Base-by-base conservation (phyloP, 2,329 filamentous ascomycete genomes). In the Macrophomina tecta region DNA sequence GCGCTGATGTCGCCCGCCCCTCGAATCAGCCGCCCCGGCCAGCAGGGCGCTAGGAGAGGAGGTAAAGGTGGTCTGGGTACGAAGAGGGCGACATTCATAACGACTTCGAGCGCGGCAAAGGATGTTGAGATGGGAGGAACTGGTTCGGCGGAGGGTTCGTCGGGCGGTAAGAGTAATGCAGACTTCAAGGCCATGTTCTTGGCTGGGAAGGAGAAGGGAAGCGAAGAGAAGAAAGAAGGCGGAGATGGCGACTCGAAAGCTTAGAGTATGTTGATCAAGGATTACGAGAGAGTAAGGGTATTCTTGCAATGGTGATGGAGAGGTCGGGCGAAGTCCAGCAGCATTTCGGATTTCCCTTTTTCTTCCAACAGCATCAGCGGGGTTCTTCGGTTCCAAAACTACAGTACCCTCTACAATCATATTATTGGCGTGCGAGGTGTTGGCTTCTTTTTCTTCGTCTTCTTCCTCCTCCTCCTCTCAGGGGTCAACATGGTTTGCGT, bases 131-230 rank as follows among this genome's bases (percentile, higher is more conserved):
- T 56, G 62, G 40, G 40, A 18, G 62, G 52, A 14, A 53, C 48
- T 1, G 40, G 42, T 16, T 9, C 58, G 45, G 34, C 14, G 12
- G 45, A 40, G n/a, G 62, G 16, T 16, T 12, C 61, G 11, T 49
- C 52, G 30, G 30, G n/a, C 1, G 23, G 52, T 2, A 66, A 66
- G 55, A 62, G 56, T 40, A 66, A 66, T 32, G 56, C 55, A 11
- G 46, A 66, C 34, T 61, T 60, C 46, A 61, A 66, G 46, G 51
- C 53, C n/a, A 32, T 66, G 14, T 61, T 62, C 55, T 14, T 53
- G n/a, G 64, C 64, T 12, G 46, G 42, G 28, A 55, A 38, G 18
- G 62, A 56, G 23, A 55, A 56, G 18, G 36, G 14, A 9, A 23
- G 23, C 23, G 36, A 28, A 14, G 32, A 48, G 40, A 32, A 48